Evolutionary conservation across 352 stramenopile genomes (phyloP), one percentile per base, ranked within the genome.

Genomic region (Lagenidium sp.): DNA sequence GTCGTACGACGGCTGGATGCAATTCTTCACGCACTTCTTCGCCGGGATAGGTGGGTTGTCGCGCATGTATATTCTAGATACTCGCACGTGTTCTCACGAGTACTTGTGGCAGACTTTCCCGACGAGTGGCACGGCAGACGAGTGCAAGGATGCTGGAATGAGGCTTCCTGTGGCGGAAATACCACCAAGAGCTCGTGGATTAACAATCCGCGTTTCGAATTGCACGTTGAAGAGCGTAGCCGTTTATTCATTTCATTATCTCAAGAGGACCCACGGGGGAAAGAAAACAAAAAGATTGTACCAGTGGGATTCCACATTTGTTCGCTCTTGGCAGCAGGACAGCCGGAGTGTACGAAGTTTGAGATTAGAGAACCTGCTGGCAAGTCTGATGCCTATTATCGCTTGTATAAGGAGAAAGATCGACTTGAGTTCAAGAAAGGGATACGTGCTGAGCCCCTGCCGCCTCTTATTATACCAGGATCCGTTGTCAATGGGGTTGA

Each of bases 21-120:
- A 78, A 41, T 79, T 87, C 40, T 97, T 94, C 50, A 96, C 83
- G 0, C 80, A 94, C 31, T 89, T 97, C 32, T 97, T 96, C 39
- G 74, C 88, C 18, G 85, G 81, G 16, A 87, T 96, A 13, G 83
- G 80, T 92, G 58, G 13, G 65, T 36, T 19, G 4, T 19, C 23
- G n/a, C n/a, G n/a, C n/a, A n/a, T 41, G 18, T 25, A 21, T 45
- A 21, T 25, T 1, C 29, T 16, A n/a, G 21, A 41, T 22, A 15
- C 4, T 44, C 6, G 18, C 1, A 1, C 3, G 15, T 3, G 0
- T 28, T 25, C 5, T 19, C 22, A 44, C n/a, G 12, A 18, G 29
- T 30, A 1, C 18, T 10, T 20, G 20, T 3, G 8, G 25, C 38
- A 90, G 80, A 96, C 47, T 96, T 96, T 44, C 82, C 82, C 2